Evolutionary conservation across 2,329 filamentous ascomycete species (phyloP), one percentile per base, ranked within the genome.

Genomic region (Diaporthe citriasiana): DNA sequence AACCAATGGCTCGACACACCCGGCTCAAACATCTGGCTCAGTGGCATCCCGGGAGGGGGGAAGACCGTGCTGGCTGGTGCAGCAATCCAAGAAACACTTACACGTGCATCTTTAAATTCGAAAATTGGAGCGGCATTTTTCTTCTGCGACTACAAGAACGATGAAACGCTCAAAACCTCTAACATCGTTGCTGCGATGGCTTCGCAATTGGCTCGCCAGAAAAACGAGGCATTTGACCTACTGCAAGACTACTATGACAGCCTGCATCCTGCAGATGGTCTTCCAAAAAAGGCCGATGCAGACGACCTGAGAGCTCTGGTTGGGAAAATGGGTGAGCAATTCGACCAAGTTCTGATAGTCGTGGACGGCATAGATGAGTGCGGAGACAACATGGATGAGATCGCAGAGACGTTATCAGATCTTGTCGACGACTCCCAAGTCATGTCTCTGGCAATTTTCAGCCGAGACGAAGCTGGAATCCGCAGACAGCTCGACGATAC

Each of bases 41-140:
- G 69, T 38, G 80, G 80, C 1, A 81, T 80, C 25, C 78, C 79
- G 1, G 80, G 80, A 0, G 78, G 76, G 19, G 79, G 80, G 1
- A 81, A 81, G 57, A 80, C 78, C 0, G 76, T 81, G 1, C 60
- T 81, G 3, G 78, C 79, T 8, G 77, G 77, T 1, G 53, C 77
- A 12, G 71, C 80, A 2, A 77, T 79, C 51, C 63, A 79, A 47
- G 75, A 76, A 4, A 71, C 76, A 1, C 57, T 63, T 0, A 30
- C 38, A 3, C 9, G 27, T 42, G 57, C 38, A 9, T 30, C 57
- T 63, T 25, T 5, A 8, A 22, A 2, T 0, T 1, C n/a, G 2
- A 7, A n/a, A 1, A 60, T 60, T 38, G 57, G 57, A 0, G 25
- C 57, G 10, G 38, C 38, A 30, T 63, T 63, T 15, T 45, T 60